phyloP scores from a whole-genome alignment of 169 alveolate genomes.

The Amoebophrya sp. region DNA sequence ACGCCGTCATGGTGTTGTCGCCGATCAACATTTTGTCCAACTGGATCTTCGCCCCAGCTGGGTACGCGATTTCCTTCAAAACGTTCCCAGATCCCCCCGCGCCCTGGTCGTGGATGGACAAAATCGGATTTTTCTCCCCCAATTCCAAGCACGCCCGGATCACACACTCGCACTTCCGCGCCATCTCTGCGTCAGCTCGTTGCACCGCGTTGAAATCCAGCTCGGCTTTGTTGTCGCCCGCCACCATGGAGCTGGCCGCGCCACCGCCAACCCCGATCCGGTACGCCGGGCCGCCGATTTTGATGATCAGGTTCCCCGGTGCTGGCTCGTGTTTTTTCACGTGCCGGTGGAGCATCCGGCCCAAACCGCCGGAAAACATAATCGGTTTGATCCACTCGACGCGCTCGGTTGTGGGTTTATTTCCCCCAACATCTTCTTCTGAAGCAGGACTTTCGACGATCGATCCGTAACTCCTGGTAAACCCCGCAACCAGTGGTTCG shows the following conservation, averaged over 20 bases:
- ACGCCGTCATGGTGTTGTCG: conserved; percentile 49
- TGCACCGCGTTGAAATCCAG: conserved; percentile 55
- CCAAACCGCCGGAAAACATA: conserved; percentile 52
- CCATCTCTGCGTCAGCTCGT: conserved; percentile 52
- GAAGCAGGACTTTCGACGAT: not conserved
- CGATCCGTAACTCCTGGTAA: conserved; percentile 32
- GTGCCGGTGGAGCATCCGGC: conserved; percentile 50
- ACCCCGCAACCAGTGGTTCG: conserved; percentile 50
- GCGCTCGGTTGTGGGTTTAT: conserved; percentile 38
- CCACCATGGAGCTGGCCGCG: conserved; percentile 52
- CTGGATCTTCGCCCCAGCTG: conserved; percentile 48
- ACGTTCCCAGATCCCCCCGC: conserved; percentile 57
- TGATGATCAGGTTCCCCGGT: conserved; percentile 45
- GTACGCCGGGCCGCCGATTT: conserved; percentile 55
- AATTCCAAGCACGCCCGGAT: conserved; percentile 52
- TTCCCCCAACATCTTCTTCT: not conserved
- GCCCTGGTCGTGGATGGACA: conserved; percentile 55
- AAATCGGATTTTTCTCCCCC: conserved; percentile 48
- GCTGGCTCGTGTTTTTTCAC: conserved; percentile 40
- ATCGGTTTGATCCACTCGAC: conserved; percentile 56
- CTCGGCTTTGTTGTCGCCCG: conserved; percentile 50
- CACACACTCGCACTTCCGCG: conserved; percentile 44
- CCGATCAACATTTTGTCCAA: conserved; percentile 50
- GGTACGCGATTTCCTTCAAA: conserved; percentile 50
- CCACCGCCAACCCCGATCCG: conserved; percentile 56